phyloP scores from a whole-genome alignment of 352 stramenopile species.

The Phytophthora pinifolia region DNA sequence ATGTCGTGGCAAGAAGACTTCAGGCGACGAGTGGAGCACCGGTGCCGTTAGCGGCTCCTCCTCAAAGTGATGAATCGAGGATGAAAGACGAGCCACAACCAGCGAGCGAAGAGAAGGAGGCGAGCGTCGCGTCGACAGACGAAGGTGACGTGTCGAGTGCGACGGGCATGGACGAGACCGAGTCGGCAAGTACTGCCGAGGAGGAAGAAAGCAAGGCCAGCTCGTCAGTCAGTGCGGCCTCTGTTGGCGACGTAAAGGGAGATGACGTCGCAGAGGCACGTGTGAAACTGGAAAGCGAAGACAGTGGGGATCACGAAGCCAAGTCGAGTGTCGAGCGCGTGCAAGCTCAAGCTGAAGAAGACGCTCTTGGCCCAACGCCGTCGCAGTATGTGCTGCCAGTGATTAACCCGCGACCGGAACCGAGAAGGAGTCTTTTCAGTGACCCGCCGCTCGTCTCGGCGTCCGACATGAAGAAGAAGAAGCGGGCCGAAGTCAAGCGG shows the following conservation, averaged over 20 bases:
- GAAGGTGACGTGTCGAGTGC: slow-evolving; percentile 9
- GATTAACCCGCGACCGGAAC: slow-evolving; percentile 46
- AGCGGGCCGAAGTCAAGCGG: slow-evolving; percentile 39
- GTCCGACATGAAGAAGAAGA: slow-evolving; percentile 71
- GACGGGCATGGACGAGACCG: not conserved
- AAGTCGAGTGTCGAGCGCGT: not conserved
- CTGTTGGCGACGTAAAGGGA: too few relatives aligned
- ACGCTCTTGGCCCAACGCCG: not conserved
- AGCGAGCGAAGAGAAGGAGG: not conserved
- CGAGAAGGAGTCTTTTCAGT: slow-evolving; percentile 43
- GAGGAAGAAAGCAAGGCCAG: slow-evolving; percentile 9
- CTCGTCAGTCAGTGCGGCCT: too few relatives aligned
- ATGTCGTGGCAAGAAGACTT: slow-evolving; percentile 44
- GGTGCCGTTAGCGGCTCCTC: not conserved
- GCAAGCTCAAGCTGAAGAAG: too few relatives aligned
- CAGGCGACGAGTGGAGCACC: slow-evolving; percentile 10
- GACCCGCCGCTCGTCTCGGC: slow-evolving; percentile 43
- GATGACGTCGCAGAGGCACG: too few relatives aligned
- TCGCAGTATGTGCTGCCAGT: slow-evolving; percentile 40
- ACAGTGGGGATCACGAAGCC: not conserved
- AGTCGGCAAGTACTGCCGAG: slow-evolving; percentile 6
- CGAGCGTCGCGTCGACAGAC: not conserved
- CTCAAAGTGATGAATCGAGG: slow-evolving; percentile 1
- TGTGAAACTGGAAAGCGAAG: slow-evolving; percentile 5
- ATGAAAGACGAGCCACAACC: not conserved